Evolutionary conservation across 495 filamentous ascomycete genomes (phyloP).

Genomic region (Margaritispora aquatica): DNA sequence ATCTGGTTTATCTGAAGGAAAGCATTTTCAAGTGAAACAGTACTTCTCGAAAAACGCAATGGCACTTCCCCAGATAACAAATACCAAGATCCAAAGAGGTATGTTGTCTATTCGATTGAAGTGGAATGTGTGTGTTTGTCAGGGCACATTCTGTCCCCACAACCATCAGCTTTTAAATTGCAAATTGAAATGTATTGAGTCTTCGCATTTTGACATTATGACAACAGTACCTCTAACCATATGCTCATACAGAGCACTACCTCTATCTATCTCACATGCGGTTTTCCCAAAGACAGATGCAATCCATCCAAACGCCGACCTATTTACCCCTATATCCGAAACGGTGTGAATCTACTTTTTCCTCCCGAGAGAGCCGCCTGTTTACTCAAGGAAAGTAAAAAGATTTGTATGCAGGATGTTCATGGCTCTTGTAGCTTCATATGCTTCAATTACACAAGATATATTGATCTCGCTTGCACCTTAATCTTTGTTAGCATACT

Average conservation of each 20-base stretch:
- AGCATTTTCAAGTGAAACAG: too few species aligned
- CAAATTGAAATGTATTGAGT: too few species aligned
- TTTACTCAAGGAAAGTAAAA: slow-evolving; percentile 57
- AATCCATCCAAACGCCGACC: not conserved
- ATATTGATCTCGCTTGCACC: slow-evolving; percentile 99
- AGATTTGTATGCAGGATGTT: slow-evolving; percentile 93
- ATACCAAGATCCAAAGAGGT: too few species aligned
- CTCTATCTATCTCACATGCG: not conserved
- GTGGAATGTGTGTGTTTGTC: too few species aligned
- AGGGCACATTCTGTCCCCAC: too few species aligned
- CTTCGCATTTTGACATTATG: not conserved
- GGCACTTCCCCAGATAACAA: too few species aligned
- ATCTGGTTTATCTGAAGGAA: too few species aligned
- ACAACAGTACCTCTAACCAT: not conserved
- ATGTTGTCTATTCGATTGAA: too few species aligned
- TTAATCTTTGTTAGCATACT: slow-evolving; percentile 27
- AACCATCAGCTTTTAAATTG: too few species aligned
- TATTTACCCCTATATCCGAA: not conserved
- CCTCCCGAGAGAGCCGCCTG: not conserved
- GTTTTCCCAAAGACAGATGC: not conserved
- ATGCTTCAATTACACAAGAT: slow-evolving; percentile 89
- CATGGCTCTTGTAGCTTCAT: slow-evolving; percentile 83
- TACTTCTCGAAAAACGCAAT: too few species aligned
- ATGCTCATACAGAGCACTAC: not conserved
- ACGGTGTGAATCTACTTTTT: not conserved